Conservation (phyloP, 805 yeast genomes). For the Priceomyces castillae region DNA sequence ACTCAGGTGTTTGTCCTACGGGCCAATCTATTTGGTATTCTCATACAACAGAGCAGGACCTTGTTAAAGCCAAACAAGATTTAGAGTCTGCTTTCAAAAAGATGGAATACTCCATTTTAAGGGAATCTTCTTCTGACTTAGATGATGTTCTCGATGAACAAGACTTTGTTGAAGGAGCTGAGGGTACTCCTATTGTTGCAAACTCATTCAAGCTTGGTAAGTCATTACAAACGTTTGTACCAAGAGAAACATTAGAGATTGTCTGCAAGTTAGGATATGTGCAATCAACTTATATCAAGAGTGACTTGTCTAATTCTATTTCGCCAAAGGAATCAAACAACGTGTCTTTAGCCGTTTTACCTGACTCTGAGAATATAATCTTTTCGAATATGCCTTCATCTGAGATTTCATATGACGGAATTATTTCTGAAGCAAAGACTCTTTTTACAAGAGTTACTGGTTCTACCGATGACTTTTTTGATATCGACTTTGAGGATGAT, state of each 20-base stretch:
- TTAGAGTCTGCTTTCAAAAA: constrained; percentile 76
- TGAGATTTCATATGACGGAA: constrained; percentile 90
- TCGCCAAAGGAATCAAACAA: constrained; percentile 27
- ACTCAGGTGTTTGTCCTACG: constrained; percentile 81
- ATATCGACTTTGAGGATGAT: constrained; percentile 94
- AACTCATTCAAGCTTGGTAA: constrained; percentile 85
- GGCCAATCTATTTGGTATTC: constrained; percentile 91
- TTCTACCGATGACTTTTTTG: constrained; percentile 92
- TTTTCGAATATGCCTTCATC: constrained; percentile 68
- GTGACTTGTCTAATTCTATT: constrained; percentile 38
- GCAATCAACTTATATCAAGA: constrained; percentile 35
- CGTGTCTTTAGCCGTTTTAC: constrained; percentile 22
- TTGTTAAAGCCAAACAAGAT: constrained; percentile 68
- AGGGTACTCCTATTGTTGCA: constrained; percentile 61
- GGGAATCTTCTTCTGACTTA: constrained; percentile 66
- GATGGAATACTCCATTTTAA: constrained; percentile 73
- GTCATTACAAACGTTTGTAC: constrained; percentile 79
- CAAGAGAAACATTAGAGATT: constrained; percentile 59
- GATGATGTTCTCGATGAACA: constrained; percentile 52
- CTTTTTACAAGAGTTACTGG: constrained; percentile 82
- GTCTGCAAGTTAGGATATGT: constrained; percentile 41
- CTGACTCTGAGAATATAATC: constrained; percentile 43
- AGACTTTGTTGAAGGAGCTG: constrained; percentile 31
- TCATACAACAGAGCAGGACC: constrained; percentile 67
- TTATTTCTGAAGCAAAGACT: constrained; percentile 74